Base-by-base conservation (phyloP, 495 filamentous ascomycete genomes). In the Penicillium pancosmium region DNA sequence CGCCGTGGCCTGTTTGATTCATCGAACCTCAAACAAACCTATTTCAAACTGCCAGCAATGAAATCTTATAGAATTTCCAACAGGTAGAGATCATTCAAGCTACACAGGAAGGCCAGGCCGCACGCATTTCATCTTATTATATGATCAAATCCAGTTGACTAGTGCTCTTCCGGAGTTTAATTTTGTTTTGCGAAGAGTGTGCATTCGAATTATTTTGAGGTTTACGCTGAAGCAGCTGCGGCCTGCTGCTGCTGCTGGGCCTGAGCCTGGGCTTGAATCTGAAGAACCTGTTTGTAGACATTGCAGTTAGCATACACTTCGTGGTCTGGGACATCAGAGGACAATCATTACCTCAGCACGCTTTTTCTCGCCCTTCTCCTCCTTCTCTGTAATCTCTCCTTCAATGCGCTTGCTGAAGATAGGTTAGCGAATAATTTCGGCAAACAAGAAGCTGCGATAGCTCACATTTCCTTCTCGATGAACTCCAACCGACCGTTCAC, bases 381-480 rank as follows among this genome's bases (percentile, higher is more conserved):
- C 87, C 35, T 88, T 84, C 38, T 88, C 87, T 61, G 86, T 80
- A 62, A 98, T 93, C 63, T 92, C 87, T 7, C 73, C 78, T 69
- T 98, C 94, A 52, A 96, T 81, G 13, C 94, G 85, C 62, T 89
- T 88, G 60, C 93, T 98, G 31, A 13, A n/a, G 18, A 23, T 50
- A 7, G 51, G 55, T 65, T 38, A 70, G 65, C 38, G 27, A 31
- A 25, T 31, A 12, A 19, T n/a, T 25, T 18, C 16, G 23, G 18
- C 31, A 16, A 10, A 51, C 52, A n/a, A 18, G 10, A n/a, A 23
- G 40, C 31, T 23, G 21, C 35, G 50, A 50, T 58, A 47, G 65
- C 84, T 61, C 73, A 98, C 94, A 97, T 95, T 64, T 98, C 95
- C 67, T 92, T 91, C 62, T 87, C 82, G 60, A 98, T 98, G 62